Evolutionary conservation across 2,329 filamentous ascomycete species (phyloP).

Genomic region (Rhynchosporium graminicola): DNA sequence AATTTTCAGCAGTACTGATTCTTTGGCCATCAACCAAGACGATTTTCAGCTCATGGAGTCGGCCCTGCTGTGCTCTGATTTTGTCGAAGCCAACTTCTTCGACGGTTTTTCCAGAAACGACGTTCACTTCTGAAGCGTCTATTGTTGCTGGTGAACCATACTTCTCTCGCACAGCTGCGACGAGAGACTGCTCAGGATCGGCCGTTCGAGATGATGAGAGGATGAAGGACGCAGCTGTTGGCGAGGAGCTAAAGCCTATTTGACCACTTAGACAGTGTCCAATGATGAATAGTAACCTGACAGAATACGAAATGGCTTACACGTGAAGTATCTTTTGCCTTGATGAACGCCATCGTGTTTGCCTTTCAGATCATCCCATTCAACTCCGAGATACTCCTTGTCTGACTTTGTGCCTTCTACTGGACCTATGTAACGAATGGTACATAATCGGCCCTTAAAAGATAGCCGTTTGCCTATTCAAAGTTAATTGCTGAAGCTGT

Average conservation of each 20-base stretch:
- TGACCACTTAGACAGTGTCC: conserved; percentile 4
- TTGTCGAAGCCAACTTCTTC: conserved; percentile 97
- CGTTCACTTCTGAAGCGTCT: conserved; percentile 49
- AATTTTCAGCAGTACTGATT: conserved; percentile 49
- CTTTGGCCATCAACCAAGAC: conserved; percentile 79
- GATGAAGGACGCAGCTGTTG: conserved; percentile 83
- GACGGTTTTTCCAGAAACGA: conserved; percentile 77
- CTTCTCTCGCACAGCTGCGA: conserved; percentile 79
- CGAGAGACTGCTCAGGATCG: conserved; percentile 70
- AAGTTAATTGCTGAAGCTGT: neutral
- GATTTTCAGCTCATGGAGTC: conserved; percentile 74
- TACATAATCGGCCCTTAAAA: conserved; percentile 76
- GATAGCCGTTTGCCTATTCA: conserved; percentile 73
- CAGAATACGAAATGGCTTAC: conserved; percentile 50
- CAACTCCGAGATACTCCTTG: conserved; percentile 87
- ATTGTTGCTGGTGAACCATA: conserved; percentile 65
- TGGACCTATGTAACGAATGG: conserved; percentile 77
- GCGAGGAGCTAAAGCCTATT: conserved; percentile 58
- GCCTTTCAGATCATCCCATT: conserved; percentile 91
- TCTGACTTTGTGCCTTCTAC: conserved; percentile 66
- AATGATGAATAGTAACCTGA: conserved; percentile 3
- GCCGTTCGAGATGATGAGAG: conserved; percentile 72
- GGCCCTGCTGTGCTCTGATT: conserved; percentile 76
- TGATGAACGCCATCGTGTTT: conserved; percentile 89
- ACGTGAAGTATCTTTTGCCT: conserved; percentile 78